Conservation (phyloP, 2,329 filamentous ascomycete genomes). For the Intubia oerlemansii region DNA sequence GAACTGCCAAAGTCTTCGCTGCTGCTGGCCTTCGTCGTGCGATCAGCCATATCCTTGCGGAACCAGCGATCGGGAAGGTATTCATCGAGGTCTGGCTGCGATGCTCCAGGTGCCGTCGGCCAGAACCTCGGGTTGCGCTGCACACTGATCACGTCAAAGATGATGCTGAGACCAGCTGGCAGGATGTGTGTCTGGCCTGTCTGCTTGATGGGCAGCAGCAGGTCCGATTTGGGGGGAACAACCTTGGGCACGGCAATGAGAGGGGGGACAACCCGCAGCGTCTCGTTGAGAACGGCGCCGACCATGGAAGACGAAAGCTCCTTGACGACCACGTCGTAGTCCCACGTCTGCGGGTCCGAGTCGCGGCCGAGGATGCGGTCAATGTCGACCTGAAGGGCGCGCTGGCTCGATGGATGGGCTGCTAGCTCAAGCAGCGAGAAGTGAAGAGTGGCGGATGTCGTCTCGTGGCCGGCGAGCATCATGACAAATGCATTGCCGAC, state of each 20-base stretch:
- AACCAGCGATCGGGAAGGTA: conserved; percentile 60
- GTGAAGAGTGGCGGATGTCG: conserved; percentile 54
- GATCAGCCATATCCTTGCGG: conserved; percentile 16
- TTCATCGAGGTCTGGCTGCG: conserved; percentile 37
- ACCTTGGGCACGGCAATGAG: conserved; percentile 54
- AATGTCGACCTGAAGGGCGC: conserved; percentile 45
- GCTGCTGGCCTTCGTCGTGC: too few relatives aligned
- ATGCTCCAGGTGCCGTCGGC: conserved; percentile 30
- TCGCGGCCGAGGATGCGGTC: conserved; percentile 37
- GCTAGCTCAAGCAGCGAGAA: conserved; percentile 50
- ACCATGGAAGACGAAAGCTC: conserved; percentile 46
- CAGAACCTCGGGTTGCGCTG: conserved; percentile 56
- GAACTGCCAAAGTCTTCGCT: conserved; percentile 36
- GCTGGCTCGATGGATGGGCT: conserved; percentile 39
- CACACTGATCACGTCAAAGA: conserved; percentile 29
- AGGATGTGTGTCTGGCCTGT: conserved; percentile 35
- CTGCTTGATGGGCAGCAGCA: conserved; percentile 35
- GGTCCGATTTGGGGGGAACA: conserved; percentile 23
- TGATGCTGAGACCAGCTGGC: conserved; percentile 33
- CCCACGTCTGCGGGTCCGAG: conserved; percentile 39
- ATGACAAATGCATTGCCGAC: conserved; percentile 51
- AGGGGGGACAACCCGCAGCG: conserved; percentile 50
- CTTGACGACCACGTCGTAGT: conserved; percentile 46
- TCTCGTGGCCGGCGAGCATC: conserved; percentile 60
- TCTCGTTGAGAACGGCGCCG: conserved; percentile 60